phyloP scores from a whole-genome alignment of 2,329 filamentous ascomycete species.

The Nigrospora osmanthi region DNA sequence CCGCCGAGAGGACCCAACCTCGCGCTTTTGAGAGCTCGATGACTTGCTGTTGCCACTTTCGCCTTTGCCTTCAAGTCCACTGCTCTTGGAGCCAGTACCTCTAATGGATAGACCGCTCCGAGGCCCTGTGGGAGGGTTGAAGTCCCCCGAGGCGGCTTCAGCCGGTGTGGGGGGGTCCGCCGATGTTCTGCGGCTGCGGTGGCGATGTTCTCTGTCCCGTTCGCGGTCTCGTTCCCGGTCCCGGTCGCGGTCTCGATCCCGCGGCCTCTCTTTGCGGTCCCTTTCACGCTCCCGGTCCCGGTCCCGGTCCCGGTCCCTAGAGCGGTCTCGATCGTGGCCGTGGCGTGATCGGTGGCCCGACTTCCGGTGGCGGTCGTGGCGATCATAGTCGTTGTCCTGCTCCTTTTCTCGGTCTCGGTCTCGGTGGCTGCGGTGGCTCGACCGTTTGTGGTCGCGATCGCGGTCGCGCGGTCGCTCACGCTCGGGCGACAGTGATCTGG shows the following conservation, averaged over 20 bases:
- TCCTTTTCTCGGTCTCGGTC: constrained; percentile 31
- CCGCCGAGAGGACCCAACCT: constrained; percentile 23
- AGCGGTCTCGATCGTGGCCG: constrained; percentile 29
- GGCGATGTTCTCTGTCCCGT: constrained; percentile 24
- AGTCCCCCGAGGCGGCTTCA: constrained; percentile 26
- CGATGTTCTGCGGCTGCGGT: constrained; percentile 24
- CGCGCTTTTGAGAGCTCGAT: constrained; percentile 15
- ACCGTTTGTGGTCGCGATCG: constrained; percentile 36
- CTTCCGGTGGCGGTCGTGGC: constrained; percentile 8
- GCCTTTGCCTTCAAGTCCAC: constrained; percentile 30
- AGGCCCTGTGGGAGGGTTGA: constrained; percentile 33
- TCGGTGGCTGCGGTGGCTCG: constrained; percentile 35
- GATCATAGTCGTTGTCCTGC: constrained; percentile 25
- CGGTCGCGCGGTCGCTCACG: constrained; percentile 25
- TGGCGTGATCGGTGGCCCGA: constrained; percentile 32
- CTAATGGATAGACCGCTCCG: constrained; percentile 22
- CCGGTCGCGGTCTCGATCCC: constrained; percentile 21
- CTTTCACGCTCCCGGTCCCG: constrained; percentile 24
- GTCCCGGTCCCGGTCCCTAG: constrained; percentile 26
- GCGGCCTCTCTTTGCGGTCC: constrained; percentile 16
- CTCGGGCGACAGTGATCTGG: constrained; percentile 58
- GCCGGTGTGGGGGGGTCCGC: constrained; percentile 21
- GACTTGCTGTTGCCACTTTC: constrained; percentile 13
- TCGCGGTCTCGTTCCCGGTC: constrained; percentile 22
- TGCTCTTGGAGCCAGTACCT: constrained; percentile 13